These are phyloP conservation scores for Plasmodium cynomolgi DNA, from an alignment of 169 alveolate genomes.

Conservation along the genomic window DNA sequence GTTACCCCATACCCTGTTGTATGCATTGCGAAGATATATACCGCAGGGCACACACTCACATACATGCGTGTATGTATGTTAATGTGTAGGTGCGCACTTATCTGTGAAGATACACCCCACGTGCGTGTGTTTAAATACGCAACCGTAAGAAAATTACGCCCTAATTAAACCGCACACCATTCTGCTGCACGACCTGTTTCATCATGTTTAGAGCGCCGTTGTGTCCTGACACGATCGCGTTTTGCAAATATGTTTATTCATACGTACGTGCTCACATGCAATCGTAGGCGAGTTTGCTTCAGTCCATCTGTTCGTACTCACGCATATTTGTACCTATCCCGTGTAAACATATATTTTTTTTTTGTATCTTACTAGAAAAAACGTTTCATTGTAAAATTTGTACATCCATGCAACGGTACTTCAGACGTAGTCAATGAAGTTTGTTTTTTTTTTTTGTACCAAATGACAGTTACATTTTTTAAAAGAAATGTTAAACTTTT, in stretches of 20 bases:
- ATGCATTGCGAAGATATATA: not conserved
- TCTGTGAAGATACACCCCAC: not conserved
- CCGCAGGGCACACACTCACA: not conserved
- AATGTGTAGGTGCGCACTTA: not conserved
- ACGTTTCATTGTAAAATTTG: not conserved
- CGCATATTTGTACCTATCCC: not conserved
- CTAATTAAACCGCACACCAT: not conserved
- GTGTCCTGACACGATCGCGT: not conserved
- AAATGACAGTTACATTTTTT: not conserved
- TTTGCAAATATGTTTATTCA: constrained; percentile 1
- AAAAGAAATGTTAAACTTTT: constrained; percentile 24
- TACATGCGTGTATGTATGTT: not conserved
- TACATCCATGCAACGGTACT: not conserved
- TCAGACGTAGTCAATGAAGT: not conserved
- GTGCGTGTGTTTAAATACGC: not conserved
- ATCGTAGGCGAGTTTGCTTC: not conserved
- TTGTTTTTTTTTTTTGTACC: not conserved
- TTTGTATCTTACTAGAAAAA: not conserved
- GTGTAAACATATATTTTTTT: constrained; percentile 1
- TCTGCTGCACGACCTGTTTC: not conserved
- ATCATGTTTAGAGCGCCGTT: not conserved
- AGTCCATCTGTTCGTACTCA: not conserved
- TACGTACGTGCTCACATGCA: not conserved
- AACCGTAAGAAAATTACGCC: not conserved
- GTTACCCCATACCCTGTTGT: not conserved